Conservation (phyloP, 2,329 filamentous ascomycete genomes). For the Fusarium torulosum region DNA sequence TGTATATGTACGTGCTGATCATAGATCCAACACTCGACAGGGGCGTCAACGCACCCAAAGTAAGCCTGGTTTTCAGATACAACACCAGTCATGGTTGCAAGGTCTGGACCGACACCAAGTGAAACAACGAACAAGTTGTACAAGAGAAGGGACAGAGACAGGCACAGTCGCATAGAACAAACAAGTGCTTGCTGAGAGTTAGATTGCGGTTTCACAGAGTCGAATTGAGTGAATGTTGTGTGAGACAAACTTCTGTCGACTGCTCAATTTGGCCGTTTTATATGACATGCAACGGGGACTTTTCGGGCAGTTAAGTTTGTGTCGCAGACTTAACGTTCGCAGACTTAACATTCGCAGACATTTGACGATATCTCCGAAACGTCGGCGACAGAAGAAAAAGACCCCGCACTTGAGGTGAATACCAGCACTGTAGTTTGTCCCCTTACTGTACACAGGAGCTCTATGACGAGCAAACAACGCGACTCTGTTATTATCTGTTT, state of each 20-base stretch:
- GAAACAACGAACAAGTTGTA: conserved; percentile 22
- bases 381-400: conserved; percentile 18
- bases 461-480: conserved; percentile 4
- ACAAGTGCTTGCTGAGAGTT: conserved; percentile 12
- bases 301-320: conserved; percentile 48
- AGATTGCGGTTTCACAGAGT: conserved; percentile 18
- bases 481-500: background rate
- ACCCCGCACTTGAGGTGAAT: conserved; percentile 21
- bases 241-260: conserved; percentile 13
- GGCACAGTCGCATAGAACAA: conserved; percentile 26
- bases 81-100: conserved; percentile 50
- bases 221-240: conserved; percentile 7
- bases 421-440: background rate
- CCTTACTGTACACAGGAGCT: background rate
- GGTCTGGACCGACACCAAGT: conserved; percentile 46
- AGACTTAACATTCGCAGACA: conserved; percentile 22
- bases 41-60: conserved; percentile 57
- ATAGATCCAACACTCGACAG: background rate
- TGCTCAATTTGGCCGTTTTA: conserved; percentile 23
- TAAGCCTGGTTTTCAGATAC: conserved; percentile 55
- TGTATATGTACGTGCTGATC: conserved; percentile 3
- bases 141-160: conserved; percentile 14
- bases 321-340: conserved; percentile 29
- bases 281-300: conserved; percentile 49
- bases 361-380: conserved; percentile 35